Evolutionary conservation across 371 early-diverging fungal genomes (phyloP), one percentile per base, ranked within the genome.

Genomic region (Mucor sp.): DNA sequence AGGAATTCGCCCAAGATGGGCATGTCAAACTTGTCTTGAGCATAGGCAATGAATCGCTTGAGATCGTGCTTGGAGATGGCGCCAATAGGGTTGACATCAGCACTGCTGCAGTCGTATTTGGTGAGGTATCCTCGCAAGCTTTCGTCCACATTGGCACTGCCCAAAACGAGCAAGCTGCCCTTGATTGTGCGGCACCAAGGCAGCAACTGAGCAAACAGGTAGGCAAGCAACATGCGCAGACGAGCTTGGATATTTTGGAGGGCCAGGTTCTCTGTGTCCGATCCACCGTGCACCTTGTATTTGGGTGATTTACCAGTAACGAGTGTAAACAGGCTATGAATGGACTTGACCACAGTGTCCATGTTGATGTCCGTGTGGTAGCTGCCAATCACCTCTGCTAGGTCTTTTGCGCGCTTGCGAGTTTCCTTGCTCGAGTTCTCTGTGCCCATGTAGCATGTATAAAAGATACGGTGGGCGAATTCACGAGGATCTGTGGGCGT

Each of bases 71-170:
- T 97, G 77, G 93, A 91, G 66, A 99, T 94, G 4, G 91, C 94
- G 14, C 99, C 99, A 67, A 98, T 97, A 0, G 98, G 98, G 67
- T 98, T 98, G 33, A 99, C 78, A 77, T 98, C 99, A 0, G 98
- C 99, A 74, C 94, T 94, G 17, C 97, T 96, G 69, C 99, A 98
- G 70, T 99, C 99, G 77, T 98, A 98, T 72, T 99, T 99, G 32
- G 99, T 99, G 48, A 97, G 88, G 68, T 99, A 98, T 3, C 99
- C 99, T 53, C 98, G 88, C 58, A 99, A 80, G 66, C 92, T 91
- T 82, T 99, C 99, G 74, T 99, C 99, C 0, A 98, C 97, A 71
- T 99, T 99, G 32, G 97, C 92, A 60, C 94, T 94, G 30, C 97
- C 97, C 55, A 99, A 85, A 0, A 99, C 99, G 32, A 99, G 86